A percentile compares a stretch with the other conserved stretches of the same genome.
These are phyloP conservation scores for Metschnikowia similis DNA, from an alignment of 805 yeast genomes.

Conservation along the genomic window DNA sequence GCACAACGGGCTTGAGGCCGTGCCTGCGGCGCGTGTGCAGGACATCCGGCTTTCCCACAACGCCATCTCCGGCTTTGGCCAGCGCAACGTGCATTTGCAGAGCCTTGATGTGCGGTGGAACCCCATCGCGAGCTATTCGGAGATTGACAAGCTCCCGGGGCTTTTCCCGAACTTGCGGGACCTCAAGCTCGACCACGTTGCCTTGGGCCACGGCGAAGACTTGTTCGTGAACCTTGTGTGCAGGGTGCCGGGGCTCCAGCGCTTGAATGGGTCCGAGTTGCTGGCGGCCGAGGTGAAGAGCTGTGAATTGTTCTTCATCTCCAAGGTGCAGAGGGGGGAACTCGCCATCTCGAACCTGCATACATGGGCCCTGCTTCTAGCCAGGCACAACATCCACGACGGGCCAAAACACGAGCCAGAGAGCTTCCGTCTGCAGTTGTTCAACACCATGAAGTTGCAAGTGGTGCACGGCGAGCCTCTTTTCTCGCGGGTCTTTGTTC, in stretches of 20 bases:
- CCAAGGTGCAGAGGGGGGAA: slow-evolving; percentile 39
- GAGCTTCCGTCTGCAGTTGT: not conserved
- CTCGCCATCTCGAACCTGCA: slow-evolving; percentile 15
- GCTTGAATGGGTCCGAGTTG: slow-evolving; percentile 57
- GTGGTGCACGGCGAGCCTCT: not conserved
- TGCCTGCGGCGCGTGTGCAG: slow-evolving; percentile 2
- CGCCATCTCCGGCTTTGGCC: slow-evolving; percentile 2
- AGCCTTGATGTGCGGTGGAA: slow-evolving; percentile 53
- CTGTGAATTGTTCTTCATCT: slow-evolving; percentile 65
- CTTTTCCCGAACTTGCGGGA: slow-evolving; percentile 41
- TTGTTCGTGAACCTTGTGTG: slow-evolving; percentile 42
- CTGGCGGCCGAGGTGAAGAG: slow-evolving; percentile 46
- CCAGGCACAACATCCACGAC: slow-evolving; percentile 27
- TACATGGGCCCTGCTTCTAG: slow-evolving; percentile 43
- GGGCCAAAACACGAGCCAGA: not conserved
- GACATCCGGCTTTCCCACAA: slow-evolving; percentile 4
- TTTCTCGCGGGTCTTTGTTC: slow-evolving; percentile 20
- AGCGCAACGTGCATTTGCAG: not conserved
- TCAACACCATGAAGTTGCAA: not conserved
- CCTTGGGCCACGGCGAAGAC: slow-evolving; percentile 19
- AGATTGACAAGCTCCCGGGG: slow-evolving; percentile 39
- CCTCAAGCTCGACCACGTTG: slow-evolving; percentile 41
- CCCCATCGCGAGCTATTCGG: slow-evolving; percentile 41
- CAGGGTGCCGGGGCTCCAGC: slow-evolving; percentile 23
- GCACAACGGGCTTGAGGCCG: slow-evolving; percentile 32